Evolutionary conservation across 1,284 basidiomycete genomes (phyloP), one percentile per base, ranked within the genome.

Genomic region (Ustilago xerochloae): DNA sequence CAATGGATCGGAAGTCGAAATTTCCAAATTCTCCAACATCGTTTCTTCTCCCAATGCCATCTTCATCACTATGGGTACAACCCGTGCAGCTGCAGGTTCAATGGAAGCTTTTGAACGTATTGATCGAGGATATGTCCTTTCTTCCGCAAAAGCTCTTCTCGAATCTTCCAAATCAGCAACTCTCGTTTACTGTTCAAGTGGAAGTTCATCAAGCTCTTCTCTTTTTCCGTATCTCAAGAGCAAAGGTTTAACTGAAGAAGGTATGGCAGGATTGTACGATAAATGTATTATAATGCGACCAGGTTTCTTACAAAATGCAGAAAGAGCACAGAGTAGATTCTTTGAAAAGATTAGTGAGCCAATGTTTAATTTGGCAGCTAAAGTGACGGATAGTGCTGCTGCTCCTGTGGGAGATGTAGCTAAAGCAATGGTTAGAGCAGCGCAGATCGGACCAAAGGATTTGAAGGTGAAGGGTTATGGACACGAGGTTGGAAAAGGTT

Each of bases 171-270:
- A 33, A 1, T n/a, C 12, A 1, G 90, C 92, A 71, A 87, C 88
- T 1, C 68, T 92, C 10, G 86, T 93, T 10, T 93, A 93, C 80
- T 82, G 90, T 60, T 92, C 91, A 2, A 90, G 90, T 60, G 52
- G 50, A 18, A 26, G 36, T 22, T 51, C 63, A 1, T 47, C 28
- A 24, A 55, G 47, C 30, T 22, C 41, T 13, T 63, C 46, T 87
- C 83, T 20, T 33, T 70, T 75, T 48, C 55, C 66, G 9, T 63
- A 70, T 43, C 36, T 45, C 20, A 48, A 50, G n/a, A 89, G 88
- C 78, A 92, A 93, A 84, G 92, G 91, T 12, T 83, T 90, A 36
- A 93, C 92, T 0, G 92, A 93, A 81, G 85, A 88, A 52, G 90
- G 85, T 0, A 86, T 93, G 10, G 89, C 91, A 0, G 84, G 81